Conservation (phyloP, 345 rosid species). For the Carallia pectinifolia region DNA sequence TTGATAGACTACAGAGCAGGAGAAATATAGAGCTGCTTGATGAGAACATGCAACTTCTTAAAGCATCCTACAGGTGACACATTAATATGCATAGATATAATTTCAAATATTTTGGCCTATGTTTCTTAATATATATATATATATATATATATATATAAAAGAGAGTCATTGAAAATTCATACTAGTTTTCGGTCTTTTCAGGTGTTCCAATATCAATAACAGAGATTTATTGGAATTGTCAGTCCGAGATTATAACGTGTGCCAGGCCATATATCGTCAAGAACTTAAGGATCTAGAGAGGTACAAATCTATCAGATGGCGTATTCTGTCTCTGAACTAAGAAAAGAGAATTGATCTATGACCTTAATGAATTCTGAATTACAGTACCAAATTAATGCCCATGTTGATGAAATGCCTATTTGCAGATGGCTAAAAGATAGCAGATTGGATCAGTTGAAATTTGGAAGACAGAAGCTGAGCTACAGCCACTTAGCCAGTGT, state of each 20-base stretch:
- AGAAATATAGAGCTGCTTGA: slow-evolving; percentile 12
- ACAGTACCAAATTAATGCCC: background rate
- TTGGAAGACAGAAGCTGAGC: slow-evolving; percentile 20
- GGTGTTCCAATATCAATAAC: background rate
- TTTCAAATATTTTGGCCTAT: background rate
- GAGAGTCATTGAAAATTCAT: background rate
- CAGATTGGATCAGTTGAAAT: slow-evolving; percentile 11
- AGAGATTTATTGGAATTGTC: slow-evolving; percentile 11
- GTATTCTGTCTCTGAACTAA: no score
- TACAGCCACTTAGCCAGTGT: slow-evolving; percentile 17
- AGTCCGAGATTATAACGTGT: slow-evolving; percentile 13
- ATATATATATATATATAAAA: background rate
- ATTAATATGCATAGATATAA: background rate
- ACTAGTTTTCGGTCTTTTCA: background rate
- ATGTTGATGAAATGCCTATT: background rate
- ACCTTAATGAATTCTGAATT: background rate
- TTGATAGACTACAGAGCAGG: slow-evolving; percentile 18
- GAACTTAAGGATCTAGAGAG: slow-evolving; percentile 14
- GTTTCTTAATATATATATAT: background rate
- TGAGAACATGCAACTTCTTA: slow-evolving; percentile 9
- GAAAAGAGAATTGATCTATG: background rate
- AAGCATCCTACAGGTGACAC: slow-evolving; percentile 15
- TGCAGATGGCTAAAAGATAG: slow-evolving; percentile 22
- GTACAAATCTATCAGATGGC: background rate
- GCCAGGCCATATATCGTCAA: slow-evolving; percentile 14